Evolutionary conservation across 2,329 filamentous ascomycete species (phyloP).

Genomic region (Colletotrichum lupini): DNA sequence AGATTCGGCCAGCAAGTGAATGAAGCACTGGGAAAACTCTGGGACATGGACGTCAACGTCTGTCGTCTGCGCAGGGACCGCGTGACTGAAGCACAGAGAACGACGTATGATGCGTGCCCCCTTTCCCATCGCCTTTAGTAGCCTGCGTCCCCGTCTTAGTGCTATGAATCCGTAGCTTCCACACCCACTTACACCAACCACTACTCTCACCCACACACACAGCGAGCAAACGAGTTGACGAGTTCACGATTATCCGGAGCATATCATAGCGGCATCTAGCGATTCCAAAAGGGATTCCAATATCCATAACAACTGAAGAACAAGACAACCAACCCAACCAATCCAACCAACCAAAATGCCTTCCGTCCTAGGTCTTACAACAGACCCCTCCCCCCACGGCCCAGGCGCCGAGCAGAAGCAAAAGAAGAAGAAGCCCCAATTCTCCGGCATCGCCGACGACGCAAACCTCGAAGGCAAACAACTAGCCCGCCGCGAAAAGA

Average conservation of each 20-base stretch:
- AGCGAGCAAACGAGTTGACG: neutral
- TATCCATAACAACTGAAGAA: too few relatives aligned
- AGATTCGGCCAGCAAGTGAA: constrained; percentile 12
- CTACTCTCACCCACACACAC: neutral
- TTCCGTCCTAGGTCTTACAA: constrained; percentile 47
- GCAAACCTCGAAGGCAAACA: constrained; percentile 19
- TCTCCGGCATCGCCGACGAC: constrained; percentile 14
- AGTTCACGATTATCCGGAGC: neutral
- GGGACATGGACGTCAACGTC: constrained; percentile 29
- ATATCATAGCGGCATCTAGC: neutral
- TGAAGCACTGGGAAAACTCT: neutral
- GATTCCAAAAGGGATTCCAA: neutral
- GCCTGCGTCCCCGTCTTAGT: neutral
- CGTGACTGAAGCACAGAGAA: constrained; percentile 20
- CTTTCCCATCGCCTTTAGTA: neutral
- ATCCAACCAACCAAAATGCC: constrained; percentile 39
- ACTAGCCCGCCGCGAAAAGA: constrained; percentile 26
- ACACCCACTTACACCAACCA: neutral
- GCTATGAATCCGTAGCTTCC: neutral
- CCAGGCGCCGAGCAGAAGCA: constrained; percentile 25
- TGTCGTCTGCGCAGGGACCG: constrained; percentile 21
- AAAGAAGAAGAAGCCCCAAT: constrained; percentile 32
- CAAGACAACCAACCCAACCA: neutral
- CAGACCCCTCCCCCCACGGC: constrained; percentile 39
- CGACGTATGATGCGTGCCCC: constrained; percentile 26